Evolutionary conservation across 768 basidiomycete species (phyloP), one percentile per base, ranked within the genome.

Genomic region (Phlebiopsis gigantea): DNA sequence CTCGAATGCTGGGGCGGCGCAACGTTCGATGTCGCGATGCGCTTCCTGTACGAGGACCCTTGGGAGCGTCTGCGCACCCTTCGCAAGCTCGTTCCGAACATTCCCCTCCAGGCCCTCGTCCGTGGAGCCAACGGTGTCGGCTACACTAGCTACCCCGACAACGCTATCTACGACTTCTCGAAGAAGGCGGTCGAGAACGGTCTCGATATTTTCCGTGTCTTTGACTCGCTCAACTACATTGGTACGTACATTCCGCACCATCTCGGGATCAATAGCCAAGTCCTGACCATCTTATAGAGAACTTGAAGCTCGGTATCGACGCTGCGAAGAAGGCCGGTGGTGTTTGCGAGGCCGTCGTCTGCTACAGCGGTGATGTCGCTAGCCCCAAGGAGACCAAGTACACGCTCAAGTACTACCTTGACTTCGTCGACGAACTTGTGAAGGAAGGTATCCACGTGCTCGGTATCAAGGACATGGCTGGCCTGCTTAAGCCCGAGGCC

Each of bases 101-200:
- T 99, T 68, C 97, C 97, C 14, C 83, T 99, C 73, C 96, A 98
- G 73, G 97, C 97, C 25, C 83, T 99, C 47, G 94, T 99, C 53
- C 93, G 97, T 72, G 97, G 97, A 64, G 97, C 97, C 56, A 99
- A 99, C 68, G 96, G 96, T 65, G 97, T 99, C 57, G 97, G 97
- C 28, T 99, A 98, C 73, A 98, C 97, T 3, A 91, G 92, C 65
- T 98, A 98, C 74, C 95, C 97, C 26, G 95, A 98, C 71, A 99
- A 99, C 65, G 96, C 92, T 57, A 98, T 99, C 72, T 99, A 99
- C 73, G 97, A 97, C 72, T 99, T 99, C 77, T 97, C 92, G 59
- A 96, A 95, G 79, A 96, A 96, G 71, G 97, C 97, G 22, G 96
- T 99, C n/a, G 94, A 98, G 75, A 97, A 98, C 65, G 97, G 97